Conservation (phyloP, 2,329 filamentous ascomycete species). For the Bipolaris bicolor region DNA sequence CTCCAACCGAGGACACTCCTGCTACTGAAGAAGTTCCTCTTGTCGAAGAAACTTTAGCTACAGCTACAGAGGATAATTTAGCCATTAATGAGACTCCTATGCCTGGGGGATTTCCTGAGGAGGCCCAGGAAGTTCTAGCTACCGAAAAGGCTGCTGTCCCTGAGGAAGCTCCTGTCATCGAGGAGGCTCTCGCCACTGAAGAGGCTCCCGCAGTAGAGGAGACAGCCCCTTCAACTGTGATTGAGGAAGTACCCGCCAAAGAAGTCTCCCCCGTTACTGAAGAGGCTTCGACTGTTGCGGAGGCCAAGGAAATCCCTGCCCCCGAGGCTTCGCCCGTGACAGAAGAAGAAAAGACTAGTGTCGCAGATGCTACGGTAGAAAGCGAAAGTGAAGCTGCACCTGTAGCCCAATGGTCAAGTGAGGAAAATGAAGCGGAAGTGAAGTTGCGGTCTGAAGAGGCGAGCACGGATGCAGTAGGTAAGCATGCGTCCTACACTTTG, state of each 20-base stretch:
- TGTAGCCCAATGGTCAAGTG: neutral
- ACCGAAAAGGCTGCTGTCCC: no score
- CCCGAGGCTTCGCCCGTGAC: neutral
- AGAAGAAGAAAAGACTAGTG: neutral
- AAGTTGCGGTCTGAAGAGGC: conserved; percentile 1
- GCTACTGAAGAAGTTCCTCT: no score
- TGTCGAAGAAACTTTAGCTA: neutral
- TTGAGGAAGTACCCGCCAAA: neutral
- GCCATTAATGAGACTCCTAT: neutral
- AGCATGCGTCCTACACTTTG: neutral
- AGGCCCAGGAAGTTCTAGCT: neutral
- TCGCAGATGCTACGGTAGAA: neutral
- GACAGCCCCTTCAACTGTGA: neutral
- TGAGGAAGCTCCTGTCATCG: no score
- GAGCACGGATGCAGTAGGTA: conserved; percentile 4
- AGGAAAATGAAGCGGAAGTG: neutral
- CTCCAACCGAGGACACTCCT: neutral
- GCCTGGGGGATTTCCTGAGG: conserved; percentile 4
- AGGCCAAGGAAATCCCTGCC: neutral
- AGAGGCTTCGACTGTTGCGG: neutral
- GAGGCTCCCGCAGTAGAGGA: neutral
- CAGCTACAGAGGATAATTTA: neutral
- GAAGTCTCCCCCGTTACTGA: neutral
- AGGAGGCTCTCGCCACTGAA: neutral
- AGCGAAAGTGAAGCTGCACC: neutral